Percentiles rank a stretch among this genome's conserved stretches.
phyloP scores from a whole-genome alignment of 768 basidiomycete species.

The Tephrocybe sp. region DNA sequence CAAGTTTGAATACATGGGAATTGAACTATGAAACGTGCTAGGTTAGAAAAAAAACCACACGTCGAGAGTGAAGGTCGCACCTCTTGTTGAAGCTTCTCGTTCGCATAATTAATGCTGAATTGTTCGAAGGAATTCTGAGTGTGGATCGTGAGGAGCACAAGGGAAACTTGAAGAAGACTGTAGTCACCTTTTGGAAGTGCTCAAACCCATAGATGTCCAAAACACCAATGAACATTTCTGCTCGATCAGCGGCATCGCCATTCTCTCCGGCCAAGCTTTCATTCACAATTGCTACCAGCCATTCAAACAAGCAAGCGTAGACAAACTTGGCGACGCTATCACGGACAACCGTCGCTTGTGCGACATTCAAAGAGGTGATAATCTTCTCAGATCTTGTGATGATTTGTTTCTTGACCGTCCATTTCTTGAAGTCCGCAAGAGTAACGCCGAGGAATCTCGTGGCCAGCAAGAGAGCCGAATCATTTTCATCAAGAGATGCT shows the following conservation, averaged over 20 bases:
- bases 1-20: conserved; percentile 98
- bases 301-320: conserved; percentile 98
- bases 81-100: conserved; percentile 98
- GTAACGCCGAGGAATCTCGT: conserved; percentile 91
- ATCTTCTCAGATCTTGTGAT: conserved; percentile 95
- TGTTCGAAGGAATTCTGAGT: conserved; percentile 89
- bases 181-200: conserved; percentile 86
- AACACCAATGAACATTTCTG: conserved; percentile 99
- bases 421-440: conserved; percentile 93
- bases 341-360: conserved; percentile 90
- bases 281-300: conserved; percentile 96
- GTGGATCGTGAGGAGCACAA: not conserved
- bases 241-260: conserved; percentile 84
- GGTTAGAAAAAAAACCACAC: not conserved
- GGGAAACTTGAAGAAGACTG: not conserved
- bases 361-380: conserved; percentile 77
- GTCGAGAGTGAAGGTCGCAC: conserved; percentile 48
- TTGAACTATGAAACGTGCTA: conserved; percentile 70
- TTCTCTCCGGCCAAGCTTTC: conserved; percentile 96
- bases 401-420: conserved; percentile 98
- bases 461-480: conserved; percentile 75
- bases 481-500: conserved; percentile 80
- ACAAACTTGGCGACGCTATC: conserved; percentile 99
- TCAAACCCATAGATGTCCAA: conserved; percentile 98
- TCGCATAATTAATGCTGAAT: conserved; percentile 99